Base-by-base conservation (phyloP, 2,329 filamentous ascomycete genomes). In the Trichoderma koningiopsis region DNA sequence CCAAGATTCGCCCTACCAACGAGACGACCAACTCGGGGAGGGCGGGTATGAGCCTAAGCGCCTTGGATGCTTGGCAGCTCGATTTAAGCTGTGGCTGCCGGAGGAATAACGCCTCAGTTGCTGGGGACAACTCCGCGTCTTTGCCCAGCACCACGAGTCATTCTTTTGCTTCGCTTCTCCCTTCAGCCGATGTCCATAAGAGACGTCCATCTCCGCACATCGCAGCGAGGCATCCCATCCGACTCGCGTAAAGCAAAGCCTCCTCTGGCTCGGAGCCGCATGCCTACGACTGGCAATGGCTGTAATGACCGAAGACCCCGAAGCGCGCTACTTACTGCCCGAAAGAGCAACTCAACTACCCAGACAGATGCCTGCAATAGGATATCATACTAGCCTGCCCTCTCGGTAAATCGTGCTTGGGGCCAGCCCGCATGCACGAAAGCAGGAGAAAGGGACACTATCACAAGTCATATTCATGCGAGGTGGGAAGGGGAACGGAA, bases 401-500 rank as follows among this genome's bases (percentile, higher is more conserved):
- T 27, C 27, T 43, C 40, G 40, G 40, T 10, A n/a, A 43, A 43
- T n/a, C 8, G 1, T 43, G 40, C 40, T 19, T 1, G 16, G 16
- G n/a, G 16, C 40, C 40, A 43, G 16, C 2, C 40, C 16, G 19
- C 16, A 43, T 43, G 40, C 40, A 43, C 19, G 40, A 19, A 43
- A 43, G 40, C 40, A 43, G 40, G 49, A 63, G 60, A 24, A 22
- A 16, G 29, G 33, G 6, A 35, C 24, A 7, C 57, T 43, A 43
- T 43, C 40, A 43, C 40, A 43, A 43, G 40, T 43, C 40, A 43
- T 43, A 43, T 43, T 43, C 40, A 43, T 43, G 63, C 68, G 3
- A 71, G 72, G 49, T 76, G 73, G 16, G 40, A 43, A 43, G 40
- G 40, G 40, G 40, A 43, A 7, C 19, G 40, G 40, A 43, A 7